Evolutionary conservation across 345 rosid species (phyloP).

Genomic region (Erysimum cheiranthoides): DNA sequence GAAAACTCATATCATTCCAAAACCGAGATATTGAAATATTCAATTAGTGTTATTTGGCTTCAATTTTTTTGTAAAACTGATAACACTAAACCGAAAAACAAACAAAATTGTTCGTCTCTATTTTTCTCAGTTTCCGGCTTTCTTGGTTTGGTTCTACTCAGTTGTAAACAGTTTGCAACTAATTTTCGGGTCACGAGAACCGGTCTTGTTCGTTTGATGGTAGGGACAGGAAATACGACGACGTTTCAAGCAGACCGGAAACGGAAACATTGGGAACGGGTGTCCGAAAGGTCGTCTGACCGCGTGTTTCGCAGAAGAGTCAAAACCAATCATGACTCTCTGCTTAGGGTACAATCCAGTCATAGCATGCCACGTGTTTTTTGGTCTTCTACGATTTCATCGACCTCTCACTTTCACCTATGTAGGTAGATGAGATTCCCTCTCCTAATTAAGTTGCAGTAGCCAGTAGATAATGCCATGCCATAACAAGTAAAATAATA

Average conservation of each 20-base stretch:
- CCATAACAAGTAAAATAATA: background rate
- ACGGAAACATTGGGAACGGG: slow-evolving; percentile 45
- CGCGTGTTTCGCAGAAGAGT: slow-evolving; percentile 34
- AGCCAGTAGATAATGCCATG: slow-evolving; percentile 19
- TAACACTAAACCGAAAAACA: too few species aligned
- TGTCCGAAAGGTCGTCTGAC: slow-evolving; percentile 39
- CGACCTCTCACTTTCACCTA: slow-evolving; percentile 42
- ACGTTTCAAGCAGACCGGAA: slow-evolving; percentile 31
- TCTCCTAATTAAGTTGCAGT: slow-evolving; percentile 12
- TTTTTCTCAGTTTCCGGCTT: background rate
- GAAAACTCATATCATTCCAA: too few species aligned
- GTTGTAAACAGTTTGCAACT: background rate
- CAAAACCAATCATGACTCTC: slow-evolving; percentile 44
- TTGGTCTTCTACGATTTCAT: slow-evolving; percentile 21
- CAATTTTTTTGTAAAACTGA: too few species aligned
- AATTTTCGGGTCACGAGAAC: background rate
- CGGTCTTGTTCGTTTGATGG: background rate
- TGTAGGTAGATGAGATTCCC: slow-evolving; percentile 37
- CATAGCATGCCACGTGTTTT: background rate
- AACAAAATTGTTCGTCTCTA: too few species aligned
- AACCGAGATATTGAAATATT: too few species aligned
- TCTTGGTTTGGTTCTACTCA: background rate
- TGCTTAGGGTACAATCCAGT: slow-evolving; percentile 22
- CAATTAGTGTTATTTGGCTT: too few species aligned
- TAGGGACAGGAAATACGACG: background rate